Conservation (phyloP, 1,284 basidiomycete genomes). For the Thelephora terrestris region DNA sequence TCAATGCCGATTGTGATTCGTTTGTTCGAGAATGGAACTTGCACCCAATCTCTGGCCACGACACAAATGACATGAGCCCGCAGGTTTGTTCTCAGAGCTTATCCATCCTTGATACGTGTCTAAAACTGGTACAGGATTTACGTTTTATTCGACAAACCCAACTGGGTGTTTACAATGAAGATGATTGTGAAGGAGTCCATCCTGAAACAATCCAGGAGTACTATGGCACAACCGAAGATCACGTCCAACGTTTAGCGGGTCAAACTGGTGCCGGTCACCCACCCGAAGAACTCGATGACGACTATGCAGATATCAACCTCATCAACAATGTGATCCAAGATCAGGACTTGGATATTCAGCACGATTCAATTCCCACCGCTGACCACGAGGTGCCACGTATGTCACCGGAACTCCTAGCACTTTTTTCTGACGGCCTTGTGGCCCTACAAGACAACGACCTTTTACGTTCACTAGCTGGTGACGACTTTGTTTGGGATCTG, state of each 20-base stretch:
- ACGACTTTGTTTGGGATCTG: too few relatives aligned
- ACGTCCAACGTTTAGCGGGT: neutral
- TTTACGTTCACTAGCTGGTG: too few relatives aligned
- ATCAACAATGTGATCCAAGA: too few relatives aligned
- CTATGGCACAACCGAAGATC: slow-evolving; percentile 4
- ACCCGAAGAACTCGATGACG: neutral
- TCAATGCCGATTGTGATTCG: slow-evolving; percentile 28
- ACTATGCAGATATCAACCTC: neutral
- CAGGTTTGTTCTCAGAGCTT: slow-evolving; percentile 13
- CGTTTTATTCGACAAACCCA: slow-evolving; percentile 16
- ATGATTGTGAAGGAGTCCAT: slow-evolving; percentile 5
- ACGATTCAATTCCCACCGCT: neutral
- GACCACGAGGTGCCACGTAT: neutral
- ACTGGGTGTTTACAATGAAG: slow-evolving; percentile 8
- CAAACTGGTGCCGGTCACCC: slow-evolving; percentile 1
- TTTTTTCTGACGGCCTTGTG: neutral
- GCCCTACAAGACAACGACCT: too few relatives aligned
- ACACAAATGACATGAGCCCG: slow-evolving; percentile 16
- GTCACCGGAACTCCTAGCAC: neutral
- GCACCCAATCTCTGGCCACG: slow-evolving; percentile 24
- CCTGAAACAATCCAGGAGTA: slow-evolving; percentile 7
- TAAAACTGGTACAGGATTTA: slow-evolving; percentile 18
- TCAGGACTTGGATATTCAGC: neutral
- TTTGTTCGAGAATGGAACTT: slow-evolving; percentile 30
- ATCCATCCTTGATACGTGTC: neutral